phyloP scores from a whole-genome alignment of 306 rosid species.

The Arachis hypogaea region DNA sequence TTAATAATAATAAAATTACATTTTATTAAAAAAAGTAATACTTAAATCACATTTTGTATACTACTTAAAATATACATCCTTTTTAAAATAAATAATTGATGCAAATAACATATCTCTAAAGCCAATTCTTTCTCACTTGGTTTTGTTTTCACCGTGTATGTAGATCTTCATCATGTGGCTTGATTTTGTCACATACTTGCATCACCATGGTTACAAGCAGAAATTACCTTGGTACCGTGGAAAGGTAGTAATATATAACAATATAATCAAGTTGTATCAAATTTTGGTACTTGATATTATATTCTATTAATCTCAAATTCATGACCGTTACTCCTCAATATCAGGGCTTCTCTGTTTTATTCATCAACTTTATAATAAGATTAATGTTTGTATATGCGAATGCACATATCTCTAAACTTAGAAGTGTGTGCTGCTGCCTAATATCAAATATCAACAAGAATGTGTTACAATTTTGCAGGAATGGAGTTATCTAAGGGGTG shows the following conservation, averaged over 20 bases:
- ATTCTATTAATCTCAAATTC: background rate
- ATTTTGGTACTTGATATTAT: background rate
- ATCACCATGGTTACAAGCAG: conserved; percentile 74
- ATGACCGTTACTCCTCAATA: too few species aligned
- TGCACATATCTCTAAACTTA: background rate
- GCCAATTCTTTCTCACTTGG: background rate
- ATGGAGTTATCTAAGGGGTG: conserved; percentile 81
- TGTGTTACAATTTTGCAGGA: conserved; percentile 46
- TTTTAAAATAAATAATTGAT: too few species aligned
- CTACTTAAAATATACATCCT: too few species aligned
- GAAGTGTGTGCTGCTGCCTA: background rate
- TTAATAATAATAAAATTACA: too few species aligned
- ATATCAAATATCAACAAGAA: background rate
- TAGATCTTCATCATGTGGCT: conserved; percentile 75
- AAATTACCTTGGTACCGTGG: conserved; percentile 90
- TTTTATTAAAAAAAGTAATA: too few species aligned
- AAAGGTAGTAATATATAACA: conserved; percentile 46
- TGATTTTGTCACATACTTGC: conserved; percentile 75
- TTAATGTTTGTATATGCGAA: background rate
- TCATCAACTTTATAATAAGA: background rate
- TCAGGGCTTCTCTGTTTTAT: background rate
- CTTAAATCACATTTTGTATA: too few species aligned
- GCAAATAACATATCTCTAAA: too few species aligned
- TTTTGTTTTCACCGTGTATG: conserved; percentile 23
- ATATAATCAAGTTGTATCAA: background rate